Evolutionary conservation across 352 stramenopile species (phyloP).

Genomic region (Pythium folliculosum): DNA sequence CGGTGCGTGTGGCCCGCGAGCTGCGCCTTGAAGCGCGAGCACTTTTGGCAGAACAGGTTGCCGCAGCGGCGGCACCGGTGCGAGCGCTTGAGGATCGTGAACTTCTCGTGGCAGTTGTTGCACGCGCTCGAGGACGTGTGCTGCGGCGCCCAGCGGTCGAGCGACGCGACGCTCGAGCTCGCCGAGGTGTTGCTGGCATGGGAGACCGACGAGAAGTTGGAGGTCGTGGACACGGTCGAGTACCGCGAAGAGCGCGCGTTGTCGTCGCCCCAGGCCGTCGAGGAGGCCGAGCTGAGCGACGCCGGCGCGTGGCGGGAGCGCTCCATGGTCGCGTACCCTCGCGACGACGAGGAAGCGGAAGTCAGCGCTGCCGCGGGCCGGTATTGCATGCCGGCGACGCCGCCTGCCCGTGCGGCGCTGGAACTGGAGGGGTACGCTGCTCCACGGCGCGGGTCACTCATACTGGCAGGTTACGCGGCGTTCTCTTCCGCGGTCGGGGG

Average conservation of each 20-base stretch:
- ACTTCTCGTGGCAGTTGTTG: conserved; percentile 79
- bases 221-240: conserved; percentile 50
- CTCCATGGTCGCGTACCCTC: conserved; percentile 21
- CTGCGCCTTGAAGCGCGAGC: conserved; percentile 76
- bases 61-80: conserved; percentile 81
- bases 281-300: conserved; percentile 25
- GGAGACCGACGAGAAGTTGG: conserved; percentile 39
- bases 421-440: neutral
- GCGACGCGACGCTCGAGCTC: conserved; percentile 26
- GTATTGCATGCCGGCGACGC: conserved; percentile 3
- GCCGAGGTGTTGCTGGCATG: conserved; percentile 7
- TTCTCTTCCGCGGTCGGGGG: conserved; percentile 1
- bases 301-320: conserved; percentile 24
- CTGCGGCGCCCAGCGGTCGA: conserved; percentile 71
- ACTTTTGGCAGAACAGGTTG: conserved; percentile 84
- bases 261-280: conserved; percentile 39
- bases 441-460: conserved; percentile 12
- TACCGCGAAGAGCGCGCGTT: conserved; percentile 59
- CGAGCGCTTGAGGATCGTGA: conserved; percentile 77
- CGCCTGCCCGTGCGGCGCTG: neutral
- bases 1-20: conserved; percentile 83
- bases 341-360: neutral
- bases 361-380: neutral
- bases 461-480: neutral
- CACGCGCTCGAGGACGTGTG: conserved; percentile 70